Base-by-base conservation (phyloP, 495 filamentous ascomycete genomes). In the Trichocladium antarcticum region DNA sequence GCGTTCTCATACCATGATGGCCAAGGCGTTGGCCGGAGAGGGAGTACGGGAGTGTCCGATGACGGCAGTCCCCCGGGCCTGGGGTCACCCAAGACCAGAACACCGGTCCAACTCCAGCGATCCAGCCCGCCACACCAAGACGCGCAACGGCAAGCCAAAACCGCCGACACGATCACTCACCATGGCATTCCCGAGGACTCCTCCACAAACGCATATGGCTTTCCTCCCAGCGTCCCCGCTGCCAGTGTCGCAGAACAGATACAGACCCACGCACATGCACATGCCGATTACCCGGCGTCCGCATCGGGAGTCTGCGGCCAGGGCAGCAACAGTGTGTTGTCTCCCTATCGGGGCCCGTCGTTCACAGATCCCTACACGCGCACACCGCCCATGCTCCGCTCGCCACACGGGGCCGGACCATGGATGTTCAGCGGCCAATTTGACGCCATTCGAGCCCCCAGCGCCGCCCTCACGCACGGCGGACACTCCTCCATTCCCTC, bases 1-100 rank as follows among this genome's bases (percentile, higher is more conserved):
- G 70, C 73, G 14, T 96, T 93, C 61, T 81, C 79, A 3, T 98
- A 93, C 59, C 60, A 66, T 38, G 61, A 67, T 45, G 56, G 46
- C 19, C 57, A 57, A n/a, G 59, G 56, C 43, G 61, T 57, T 49
- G 56, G 46, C 22, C 51, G 64, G 32, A 70, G 69, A 24, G 62
- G 50, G 3, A 37, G 51, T 36, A 51, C 42, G 35, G 61, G 59
- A 38, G 58, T 56, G 48, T 45, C 60, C 24, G 64, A 55, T 64
- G 64, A 61, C 57, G 48, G 64, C 40, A 59, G 64, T 40, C 61
- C 70, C 55, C 63, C 68, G 64, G 69, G 71, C 59, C 54, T 66
- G 56, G 61, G 65, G 62, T 70, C 69, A 50, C 67, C 70, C 57
- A 68, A 64, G 50, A 52, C 58, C 40, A 61, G 66, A 51, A 68